Base-by-base conservation (phyloP, 805 yeast genomes). In the Candida qinlingensis region DNA sequence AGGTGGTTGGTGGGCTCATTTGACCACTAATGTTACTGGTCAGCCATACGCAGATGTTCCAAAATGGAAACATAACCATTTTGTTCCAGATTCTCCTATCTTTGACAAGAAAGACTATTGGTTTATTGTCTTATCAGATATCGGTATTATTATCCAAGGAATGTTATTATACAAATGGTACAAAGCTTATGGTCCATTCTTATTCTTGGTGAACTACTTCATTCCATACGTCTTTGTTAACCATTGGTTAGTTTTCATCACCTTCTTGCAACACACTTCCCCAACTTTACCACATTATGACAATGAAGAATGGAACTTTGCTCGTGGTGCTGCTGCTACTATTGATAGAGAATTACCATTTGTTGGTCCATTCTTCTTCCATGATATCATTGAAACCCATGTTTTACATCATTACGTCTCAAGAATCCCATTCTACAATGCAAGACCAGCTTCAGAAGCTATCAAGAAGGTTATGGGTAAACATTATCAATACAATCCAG, bases 181-280 rank as follows among this genome's bases (percentile, higher is more conserved):
- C 65, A 67, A 77, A 58, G 68, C 67, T 53, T 82, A 76, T 61
- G 95, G 96, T 38, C 73, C 69, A 37, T 82, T 80, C 70, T 75
- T 78, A 63, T 70, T 83, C 52, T 64, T 80, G 48, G 74, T 86
- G 55, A 78, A 83, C 74, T 87, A 89, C 84, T 72, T 83, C 53
- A 54, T 87, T 37, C 96, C 96, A 34, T 87, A 83, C 69, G 56
- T 85, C 46, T 83, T 83, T 69, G 89, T 85, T 55, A 87, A 87
- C 79, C 95, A 88, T 71, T 87, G 96, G 96, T 74, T 87, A 55
- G 95, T 88, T 41, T 85, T 85, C 68, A 85, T 87, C 66, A 87
- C 96, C 37, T 88, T 71, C 67, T 76, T 87, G 60, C 96, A 87
- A 68, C 96, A 87, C 71, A 78, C 94, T 13, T 92, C 85, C 66